Conservation (phyloP, 2,329 filamentous ascomycete genomes). For the Thelonectria olida region DNA sequence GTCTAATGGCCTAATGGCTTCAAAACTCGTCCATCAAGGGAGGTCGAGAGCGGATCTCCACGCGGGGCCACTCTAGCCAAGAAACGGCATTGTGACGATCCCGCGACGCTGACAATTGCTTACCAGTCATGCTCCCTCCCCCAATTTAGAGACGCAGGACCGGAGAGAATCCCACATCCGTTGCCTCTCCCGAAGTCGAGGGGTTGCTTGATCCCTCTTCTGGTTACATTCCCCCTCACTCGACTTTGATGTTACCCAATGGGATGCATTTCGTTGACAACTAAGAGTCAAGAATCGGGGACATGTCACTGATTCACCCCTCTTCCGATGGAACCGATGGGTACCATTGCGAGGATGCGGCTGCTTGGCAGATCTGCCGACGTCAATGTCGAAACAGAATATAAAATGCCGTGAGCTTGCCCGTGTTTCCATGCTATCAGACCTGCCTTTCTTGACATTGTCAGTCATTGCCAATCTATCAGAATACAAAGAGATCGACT, state of each 20-base stretch:
- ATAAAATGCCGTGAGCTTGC: background rate
- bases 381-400: background rate
- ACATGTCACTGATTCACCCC: background rate
- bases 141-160: background rate
- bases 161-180: background rate
- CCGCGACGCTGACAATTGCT: slow-evolving; percentile 1
- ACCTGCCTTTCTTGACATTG: background rate
- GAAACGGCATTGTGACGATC: too few species aligned
- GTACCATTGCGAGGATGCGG: background rate
- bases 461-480: background rate
- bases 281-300: background rate
- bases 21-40: too few species aligned
- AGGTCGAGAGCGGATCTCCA: too few species aligned
- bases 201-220: background rate
- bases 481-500: background rate
- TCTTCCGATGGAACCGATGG: background rate
- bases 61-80: too few species aligned
- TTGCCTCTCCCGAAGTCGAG: background rate
- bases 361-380: background rate
- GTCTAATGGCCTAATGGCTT: too few species aligned
- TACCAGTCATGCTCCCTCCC: background rate
- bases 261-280: background rate
- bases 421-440: too few species aligned
- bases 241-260: background rate
- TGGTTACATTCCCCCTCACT: background rate